Evolutionary conservation across 1,139 yeast species (phyloP).

Genomic region (Kodamaea sp.): DNA sequence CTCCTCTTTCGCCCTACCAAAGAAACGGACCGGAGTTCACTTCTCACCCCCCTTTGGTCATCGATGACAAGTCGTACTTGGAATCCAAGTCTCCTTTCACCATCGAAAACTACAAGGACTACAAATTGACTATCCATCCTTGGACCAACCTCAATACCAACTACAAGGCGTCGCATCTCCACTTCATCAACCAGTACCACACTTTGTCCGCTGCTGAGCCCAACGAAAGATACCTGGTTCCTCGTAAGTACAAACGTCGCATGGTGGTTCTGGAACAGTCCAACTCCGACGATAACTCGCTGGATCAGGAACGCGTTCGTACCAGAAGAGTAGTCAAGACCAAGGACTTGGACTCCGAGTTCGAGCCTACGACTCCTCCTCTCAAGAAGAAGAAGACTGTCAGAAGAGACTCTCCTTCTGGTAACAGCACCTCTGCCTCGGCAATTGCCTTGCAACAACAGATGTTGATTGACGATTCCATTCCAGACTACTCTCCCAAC

Average conservation of each 20-base stretch:
- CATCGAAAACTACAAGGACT: conserved; percentile 47
- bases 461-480: conserved; percentile 54
- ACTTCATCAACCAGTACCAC: conserved; percentile 53
- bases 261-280: conserved; percentile 12
- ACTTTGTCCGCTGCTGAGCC: conserved; percentile 17
- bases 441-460: conserved; percentile 44
- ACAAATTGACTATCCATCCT: conserved; percentile 52
- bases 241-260: conserved; percentile 16
- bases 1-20: conserved; percentile 67
- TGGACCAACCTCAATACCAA: conserved; percentile 45
- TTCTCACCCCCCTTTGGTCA: conserved; percentile 12
- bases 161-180: conserved; percentile 49
- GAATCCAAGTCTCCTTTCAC: conserved; percentile 37
- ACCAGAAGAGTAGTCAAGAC: conserved; percentile 54
- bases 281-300: conserved; percentile 33
- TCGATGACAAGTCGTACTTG: conserved; percentile 20
- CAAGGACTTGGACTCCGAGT: conserved; percentile 1
- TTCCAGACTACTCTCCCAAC: conserved; percentile 77
- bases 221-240: conserved; percentile 10
- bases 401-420: conserved; percentile 21
- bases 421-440: conserved; percentile 21
- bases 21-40: conserved; percentile 22
- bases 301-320: conserved; percentile 49
- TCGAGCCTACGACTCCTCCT: conserved; percentile 17
- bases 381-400: conserved; percentile 41